Evolutionary conservation across 352 stramenopile species (phyloP), one percentile per base, ranked within the genome.

Genomic region (Phytophthora niederhauseri): DNA sequence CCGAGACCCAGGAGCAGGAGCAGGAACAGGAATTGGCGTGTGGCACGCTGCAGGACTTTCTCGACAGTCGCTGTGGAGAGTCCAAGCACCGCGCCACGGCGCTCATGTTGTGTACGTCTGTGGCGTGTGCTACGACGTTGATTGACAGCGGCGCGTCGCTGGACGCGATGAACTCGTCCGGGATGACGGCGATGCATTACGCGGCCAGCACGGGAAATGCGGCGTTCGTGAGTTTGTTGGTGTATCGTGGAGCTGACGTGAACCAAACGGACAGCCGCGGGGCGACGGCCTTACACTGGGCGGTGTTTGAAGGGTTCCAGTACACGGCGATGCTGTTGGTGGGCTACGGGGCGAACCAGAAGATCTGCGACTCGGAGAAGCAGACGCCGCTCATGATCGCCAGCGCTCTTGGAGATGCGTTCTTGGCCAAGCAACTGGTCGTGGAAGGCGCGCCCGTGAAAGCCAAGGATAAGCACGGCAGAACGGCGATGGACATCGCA

Each of bases 331-430:
- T 93, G 75, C 70, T 94, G 52, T 72, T 94, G 50, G 87, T 94
- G 49, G 88, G 88, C 63, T 94, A 94, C 74, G 80, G 78, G 38
- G 90, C 89, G 11, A 90, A 85, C 30, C 87, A 97, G 67, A 78
- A 94, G 19, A 95, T 96, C 22, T 80, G 83, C 26, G 87, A 95
- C 54, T 82, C 84, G 6, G 85, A 94, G 71, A 72, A 82, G 19
- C 87, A 95, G 59, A 95, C 87, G 26, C 72, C 87, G 24, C 69
- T 95, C 5, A 95, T 95, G 87, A 93, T 95, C 54, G 87, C 87
- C 12, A 83, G 77, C 28, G 86, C 87, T n/a, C 60, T 95, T 0
- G 87, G 87, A 26, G 87, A 95, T 55, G 73, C 87, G 0, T 95
- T 94, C 53, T 65, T 95, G 17, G 81, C 85, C 24, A 95, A 95